Evolutionary conservation across 208 protist species (phyloP).

Genomic region (Leptomonas pyrrhocoris): DNA sequence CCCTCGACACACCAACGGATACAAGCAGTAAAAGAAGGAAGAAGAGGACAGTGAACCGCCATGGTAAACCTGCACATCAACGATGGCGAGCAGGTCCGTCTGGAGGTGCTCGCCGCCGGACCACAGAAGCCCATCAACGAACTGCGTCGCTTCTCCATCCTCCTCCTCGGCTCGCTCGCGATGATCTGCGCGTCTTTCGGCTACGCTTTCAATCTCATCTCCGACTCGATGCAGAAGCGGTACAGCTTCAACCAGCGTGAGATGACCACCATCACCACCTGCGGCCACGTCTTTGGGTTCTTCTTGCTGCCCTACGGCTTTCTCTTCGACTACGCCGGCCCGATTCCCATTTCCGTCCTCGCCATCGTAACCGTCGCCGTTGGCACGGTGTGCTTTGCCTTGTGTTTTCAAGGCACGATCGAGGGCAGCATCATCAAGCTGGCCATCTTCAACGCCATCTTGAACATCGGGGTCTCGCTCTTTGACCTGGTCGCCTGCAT

Average conservation of each 20-base stretch:
- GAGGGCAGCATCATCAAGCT: slow-evolving; percentile 31
- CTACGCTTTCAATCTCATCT: slow-evolving; percentile 63
- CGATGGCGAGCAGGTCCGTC: slow-evolving; percentile 10
- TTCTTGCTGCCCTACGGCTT: slow-evolving; percentile 47
- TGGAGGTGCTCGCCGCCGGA: slow-evolving; percentile 15
- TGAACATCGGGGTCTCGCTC: slow-evolving; percentile 34
- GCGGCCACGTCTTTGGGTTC: slow-evolving; percentile 41
- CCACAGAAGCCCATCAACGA: slow-evolving; percentile 38
- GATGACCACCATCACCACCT: slow-evolving; percentile 54
- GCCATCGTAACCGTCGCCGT: slow-evolving; percentile 37
- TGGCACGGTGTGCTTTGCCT: slow-evolving; percentile 35
- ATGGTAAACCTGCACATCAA: slow-evolving; percentile 25
- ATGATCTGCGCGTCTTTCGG: slow-evolving; percentile 47
- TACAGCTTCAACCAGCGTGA: slow-evolving; percentile 62
- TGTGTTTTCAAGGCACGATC: slow-evolving; percentile 49
- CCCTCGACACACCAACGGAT: neutral
- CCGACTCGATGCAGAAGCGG: slow-evolving; percentile 37
- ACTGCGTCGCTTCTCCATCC: slow-evolving; percentile 37
- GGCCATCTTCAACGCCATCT: slow-evolving; percentile 43
- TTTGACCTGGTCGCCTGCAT: slow-evolving; percentile 44
- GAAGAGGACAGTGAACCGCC: neutral
- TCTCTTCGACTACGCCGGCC: slow-evolving; percentile 55
- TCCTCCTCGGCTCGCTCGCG: slow-evolving; percentile 44
- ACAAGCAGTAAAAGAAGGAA: slow-evolving; percentile 2
- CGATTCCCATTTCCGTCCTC: slow-evolving; percentile 36